Evolutionary conservation across 2,329 filamentous ascomycete genomes (phyloP), one percentile per base, ranked within the genome.

Genomic region (Didymella pomorum): DNA sequence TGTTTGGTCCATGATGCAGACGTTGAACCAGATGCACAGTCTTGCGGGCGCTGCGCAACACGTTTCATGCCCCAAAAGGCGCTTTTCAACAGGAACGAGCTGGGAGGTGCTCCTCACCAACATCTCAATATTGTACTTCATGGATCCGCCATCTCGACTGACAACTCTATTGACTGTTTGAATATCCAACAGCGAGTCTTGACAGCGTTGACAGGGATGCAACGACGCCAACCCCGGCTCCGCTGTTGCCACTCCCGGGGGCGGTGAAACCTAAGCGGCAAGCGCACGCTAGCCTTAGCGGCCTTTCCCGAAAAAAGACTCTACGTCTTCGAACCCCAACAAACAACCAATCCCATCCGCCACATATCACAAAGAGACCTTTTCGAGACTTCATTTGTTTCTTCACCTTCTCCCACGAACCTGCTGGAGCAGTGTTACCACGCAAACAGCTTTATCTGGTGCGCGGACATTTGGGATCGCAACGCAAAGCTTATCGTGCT

Each of bases 401-500:
- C 25, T 31, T 25, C 52, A 44, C n/a, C 31, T 50, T 45, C 18
- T 11, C 25, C 25, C 35, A 28, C 18, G 23, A 43, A 29, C 44
- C 42, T 52, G 33, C 57, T 46, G 26, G 28, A 55, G 52, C 35
- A 46, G 47, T 51, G n/a, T 37, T n/a, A 14, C 52, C 23, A 14
- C 23, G 52, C 44, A 42, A 49, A 48, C 48, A 45, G 28, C 49
- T 28, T 43, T 16, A 31, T 18, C 47, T 56, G 47, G 46, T 43
- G 43, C 47, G 37, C 52, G 37, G 47, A 60, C 42, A 29, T 20
- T 37, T 43, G 52, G 23, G n/a, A 43, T 43, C 33, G 48, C 54
- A 55, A 61, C 47, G 45, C 56, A 56, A 55, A 53, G 43, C 52
- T 58, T 53, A 57, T 60, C 50, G 52, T 58, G 56, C 49, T 44